Evolutionary conservation across 1,139 yeast species (phyloP).

Genomic region (Komagataea norvegica): DNA sequence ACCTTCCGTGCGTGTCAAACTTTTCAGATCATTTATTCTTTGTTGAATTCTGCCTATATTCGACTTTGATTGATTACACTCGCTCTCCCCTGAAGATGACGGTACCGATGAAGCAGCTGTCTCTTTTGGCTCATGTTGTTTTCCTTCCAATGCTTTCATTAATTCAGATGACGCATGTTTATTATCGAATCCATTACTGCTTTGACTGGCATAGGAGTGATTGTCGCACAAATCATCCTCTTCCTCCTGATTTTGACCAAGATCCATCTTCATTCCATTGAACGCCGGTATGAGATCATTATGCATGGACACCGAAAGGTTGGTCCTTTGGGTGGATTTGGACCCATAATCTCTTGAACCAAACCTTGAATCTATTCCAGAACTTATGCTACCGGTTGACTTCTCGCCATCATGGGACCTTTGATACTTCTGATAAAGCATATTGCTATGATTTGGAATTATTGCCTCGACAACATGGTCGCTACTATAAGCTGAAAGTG

Average conservation of each 20-base stretch:
- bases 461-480: constrained; percentile 17
- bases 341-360: constrained; percentile 3
- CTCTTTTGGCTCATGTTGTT: neutral
- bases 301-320: constrained; percentile 14
- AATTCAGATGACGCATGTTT: constrained; percentile 4
- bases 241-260: constrained; percentile 9
- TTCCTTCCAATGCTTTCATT: constrained; percentile 4
- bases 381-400: constrained; percentile 1
- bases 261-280: constrained; percentile 21
- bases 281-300: constrained; percentile 24
- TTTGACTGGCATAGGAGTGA: neutral
- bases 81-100: neutral
- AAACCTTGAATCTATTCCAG: neutral
- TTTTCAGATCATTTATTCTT: constrained; percentile 18
- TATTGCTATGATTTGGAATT: constrained; percentile 16
- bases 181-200: constrained; percentile 5
- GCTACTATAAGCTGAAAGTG: constrained; percentile 19
- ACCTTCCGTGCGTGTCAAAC: constrained; percentile 13
- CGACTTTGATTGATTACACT: neutral
- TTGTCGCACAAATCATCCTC: neutral
- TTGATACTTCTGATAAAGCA: constrained; percentile 18
- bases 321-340: constrained; percentile 9
- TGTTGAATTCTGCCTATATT: constrained; percentile 24
- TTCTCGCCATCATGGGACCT: neutral
- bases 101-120: neutral